Percentiles rank a stretch among this genome's conserved stretches.
phyloP scores from a whole-genome alignment of 139 green algal genomes.

The Tetraselmis chui region DNA sequence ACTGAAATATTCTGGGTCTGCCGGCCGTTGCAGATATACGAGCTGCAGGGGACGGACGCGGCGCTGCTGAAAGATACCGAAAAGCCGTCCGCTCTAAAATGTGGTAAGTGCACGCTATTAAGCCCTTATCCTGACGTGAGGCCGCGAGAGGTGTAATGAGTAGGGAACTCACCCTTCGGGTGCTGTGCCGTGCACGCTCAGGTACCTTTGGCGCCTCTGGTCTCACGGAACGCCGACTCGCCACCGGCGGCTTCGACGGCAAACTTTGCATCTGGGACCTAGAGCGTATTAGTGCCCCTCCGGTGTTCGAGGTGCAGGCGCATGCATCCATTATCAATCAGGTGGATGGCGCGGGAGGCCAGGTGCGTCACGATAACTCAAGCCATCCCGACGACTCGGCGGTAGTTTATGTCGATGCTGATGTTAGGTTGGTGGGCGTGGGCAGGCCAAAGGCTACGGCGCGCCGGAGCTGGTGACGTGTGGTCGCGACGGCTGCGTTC shows the following conservation, averaged over 20 bases:
- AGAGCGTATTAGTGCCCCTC: constrained; percentile 31
- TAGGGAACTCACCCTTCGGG: no score
- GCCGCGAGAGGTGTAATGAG: no score
- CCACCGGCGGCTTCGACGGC: constrained; percentile 71
- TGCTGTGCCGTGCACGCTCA: no score
- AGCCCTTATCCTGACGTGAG: no score
- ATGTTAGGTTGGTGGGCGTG: neutral
- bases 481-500: constrained; percentile 73
- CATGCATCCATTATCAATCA: constrained; percentile 74
- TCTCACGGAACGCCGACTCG: constrained; percentile 48
- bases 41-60: constrained; percentile 60
- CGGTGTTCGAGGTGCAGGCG: constrained; percentile 55
- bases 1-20: no score
- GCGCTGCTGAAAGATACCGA: constrained; percentile 46
- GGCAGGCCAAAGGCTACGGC: constrained; percentile 49
- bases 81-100: constrained; percentile 61
- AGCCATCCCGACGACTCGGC: no score
- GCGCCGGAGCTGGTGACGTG: constrained; percentile 75
- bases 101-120: constrained; percentile 29
- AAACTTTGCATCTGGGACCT: constrained; percentile 70
- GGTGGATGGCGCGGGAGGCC: constrained; percentile 72
- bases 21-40: constrained; percentile 45
- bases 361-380: constrained; percentile 40
- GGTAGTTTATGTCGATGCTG: no score
- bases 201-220: constrained; percentile 60